phyloP scores from a whole-genome alignment of 1,284 basidiomycete species.

The Pseudozyma thailandica region DNA sequence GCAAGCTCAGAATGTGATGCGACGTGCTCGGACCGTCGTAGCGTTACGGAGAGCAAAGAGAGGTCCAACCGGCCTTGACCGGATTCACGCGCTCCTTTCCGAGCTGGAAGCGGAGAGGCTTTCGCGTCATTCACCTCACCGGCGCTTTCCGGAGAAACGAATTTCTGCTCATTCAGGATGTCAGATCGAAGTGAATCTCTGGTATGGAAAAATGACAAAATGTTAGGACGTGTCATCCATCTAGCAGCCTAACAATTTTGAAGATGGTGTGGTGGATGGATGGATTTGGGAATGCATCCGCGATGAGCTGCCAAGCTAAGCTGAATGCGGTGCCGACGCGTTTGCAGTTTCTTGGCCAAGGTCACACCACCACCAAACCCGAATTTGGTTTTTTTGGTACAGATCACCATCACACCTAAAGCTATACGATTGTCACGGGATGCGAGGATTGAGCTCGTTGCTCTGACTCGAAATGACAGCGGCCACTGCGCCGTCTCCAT shows the following conservation, averaged over 20 bases:
- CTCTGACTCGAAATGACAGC: conserved; percentile 35
- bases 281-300: conserved; percentile 1
- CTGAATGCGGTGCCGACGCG: conserved; percentile 39
- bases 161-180: too few species aligned
- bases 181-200: background rate
- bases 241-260: conserved; percentile 3
- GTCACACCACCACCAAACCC: conserved; percentile 45
- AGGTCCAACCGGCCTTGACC: conserved; percentile 19
- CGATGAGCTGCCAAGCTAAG: background rate
- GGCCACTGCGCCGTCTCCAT: conserved; percentile 48
- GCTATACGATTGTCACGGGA: conserved; percentile 2
- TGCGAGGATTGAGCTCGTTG: conserved; percentile 5
- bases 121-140: conserved; percentile 12
- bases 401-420: conserved; percentile 30
- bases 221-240: background rate
- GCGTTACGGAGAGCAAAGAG: conserved; percentile 2
- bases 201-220: background rate
- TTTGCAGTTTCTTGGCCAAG: conserved; percentile 42
- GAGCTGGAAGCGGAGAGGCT: background rate
- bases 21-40: too few species aligned
- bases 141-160: conserved; percentile 32
- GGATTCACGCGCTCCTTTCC: conserved; percentile 44
- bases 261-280: too few species aligned
- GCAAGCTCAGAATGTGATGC: too few species aligned
- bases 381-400: conserved; percentile 30